These are phyloP conservation scores for Sporothrix curviconia DNA, from an alignment of 2,329 filamentous ascomycete genomes.

Conservation along the genomic window DNA sequence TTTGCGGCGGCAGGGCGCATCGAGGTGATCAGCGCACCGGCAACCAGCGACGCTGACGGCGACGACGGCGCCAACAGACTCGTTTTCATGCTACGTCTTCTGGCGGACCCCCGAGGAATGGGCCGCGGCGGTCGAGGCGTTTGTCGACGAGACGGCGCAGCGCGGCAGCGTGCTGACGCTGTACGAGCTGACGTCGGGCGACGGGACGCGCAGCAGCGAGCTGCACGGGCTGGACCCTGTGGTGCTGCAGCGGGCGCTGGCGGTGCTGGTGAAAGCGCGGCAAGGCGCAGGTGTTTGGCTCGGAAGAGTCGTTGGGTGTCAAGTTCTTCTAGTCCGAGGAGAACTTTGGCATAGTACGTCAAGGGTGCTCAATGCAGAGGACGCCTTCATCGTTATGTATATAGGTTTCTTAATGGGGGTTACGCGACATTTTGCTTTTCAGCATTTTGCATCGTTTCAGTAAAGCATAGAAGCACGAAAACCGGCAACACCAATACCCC, in stretches of 20 bases:
- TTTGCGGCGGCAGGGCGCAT: constrained; percentile 54
- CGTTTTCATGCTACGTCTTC: constrained; percentile 59
- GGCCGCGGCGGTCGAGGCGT: constrained; percentile 70
- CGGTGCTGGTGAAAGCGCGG: constrained; percentile 79
- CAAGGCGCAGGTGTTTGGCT: constrained; percentile 88
- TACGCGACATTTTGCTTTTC: too few species aligned
- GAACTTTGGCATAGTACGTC: too few species aligned
- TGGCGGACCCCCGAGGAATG: constrained; percentile 89
- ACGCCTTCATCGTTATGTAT: background rate
- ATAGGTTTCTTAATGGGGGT: too few species aligned
- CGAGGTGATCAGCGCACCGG: constrained; percentile 46
- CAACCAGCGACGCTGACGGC: constrained; percentile 20
- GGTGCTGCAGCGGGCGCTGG: constrained; percentile 70
- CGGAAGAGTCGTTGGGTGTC: constrained; percentile 80
- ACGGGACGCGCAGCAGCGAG: constrained; percentile 66
- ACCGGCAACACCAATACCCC: too few species aligned
- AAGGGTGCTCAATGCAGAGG: background rate
- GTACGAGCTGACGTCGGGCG: constrained; percentile 87
- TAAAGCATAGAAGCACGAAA: too few species aligned
- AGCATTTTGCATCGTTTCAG: too few species aligned
- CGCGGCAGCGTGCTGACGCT: constrained; percentile 84
- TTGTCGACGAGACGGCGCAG: constrained; percentile 83
- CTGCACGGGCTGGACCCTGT: constrained; percentile 85
- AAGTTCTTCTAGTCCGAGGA: constrained; percentile 73
- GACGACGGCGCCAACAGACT: constrained; percentile 37